Base-by-base conservation (phyloP, 371 early-diverging fungal genomes). In the Saksenaea oblongispora region DNA sequence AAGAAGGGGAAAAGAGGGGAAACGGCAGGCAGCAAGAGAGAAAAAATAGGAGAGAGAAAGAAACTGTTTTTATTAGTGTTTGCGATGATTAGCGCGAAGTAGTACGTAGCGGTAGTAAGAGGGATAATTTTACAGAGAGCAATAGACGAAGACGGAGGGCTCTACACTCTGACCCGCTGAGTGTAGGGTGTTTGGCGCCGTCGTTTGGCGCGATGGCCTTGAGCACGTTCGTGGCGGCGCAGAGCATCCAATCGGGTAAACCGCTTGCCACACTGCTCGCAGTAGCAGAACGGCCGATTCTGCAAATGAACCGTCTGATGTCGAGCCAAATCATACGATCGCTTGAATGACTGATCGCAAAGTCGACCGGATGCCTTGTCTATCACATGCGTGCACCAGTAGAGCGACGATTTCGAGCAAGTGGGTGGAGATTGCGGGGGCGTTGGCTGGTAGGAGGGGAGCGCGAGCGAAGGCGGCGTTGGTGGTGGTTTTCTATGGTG, bases 201-300 rank as follows among this genome's bases (percentile, higher is more conserved):
- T 31, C 51, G 57, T 53, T 61, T 61, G 54, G 62, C 26, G n/a
- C 31, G 36, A 55, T 75, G 75, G 17, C 75, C 75, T 55, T 75
- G 75, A 5, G 72, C 75, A 24, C 75, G 61, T 62, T 75, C 75
- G 41, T 75, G 75, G 28, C 75, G 69, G 26, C 75, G 69, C 15
- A 75, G 57, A 44, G 75, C 75, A 65, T 75, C 75, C 70, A 75
- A 56, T 4, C 75, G 66, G 17, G 75, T 75, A 41, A 75, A 75
- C 35, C 65, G 64, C 60, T 75, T 75, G 59, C 72, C 72, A 60
- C 75, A 75, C 4, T 69, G 67, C 0, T 62, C 51, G 53, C 75
- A 75, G 54, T 70, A 69, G 24, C 69, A 66, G 34, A 69, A 72
- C 0, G 75, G 75, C 35, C 75, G 55, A 56, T 75, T 69, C 34